These are phyloP conservation scores for Decorospora gaudefroyi DNA, from an alignment of 2,329 filamentous ascomycete species.

Conservation along the genomic window DNA sequence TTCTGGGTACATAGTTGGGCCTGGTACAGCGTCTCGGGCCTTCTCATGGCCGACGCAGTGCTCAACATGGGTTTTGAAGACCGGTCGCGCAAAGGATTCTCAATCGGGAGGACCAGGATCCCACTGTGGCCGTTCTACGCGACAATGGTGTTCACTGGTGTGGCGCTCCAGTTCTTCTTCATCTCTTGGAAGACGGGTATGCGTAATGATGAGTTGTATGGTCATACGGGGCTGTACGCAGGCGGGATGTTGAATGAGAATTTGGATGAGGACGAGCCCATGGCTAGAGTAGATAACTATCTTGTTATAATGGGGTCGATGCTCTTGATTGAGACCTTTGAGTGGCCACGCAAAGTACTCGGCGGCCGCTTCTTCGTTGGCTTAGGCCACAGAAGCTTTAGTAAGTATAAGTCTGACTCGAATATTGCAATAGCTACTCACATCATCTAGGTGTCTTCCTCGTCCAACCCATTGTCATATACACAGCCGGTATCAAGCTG, in stretches of 20 bases:
- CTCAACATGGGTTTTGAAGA: constrained; percentile 50
- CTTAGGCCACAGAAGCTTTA: constrained; percentile 51
- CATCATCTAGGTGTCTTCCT: constrained; percentile 48
- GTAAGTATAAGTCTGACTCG: constrained; percentile 43
- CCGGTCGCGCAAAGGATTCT: constrained; percentile 25
- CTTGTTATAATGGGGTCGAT: constrained; percentile 51
- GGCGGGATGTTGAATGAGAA: constrained; percentile 45
- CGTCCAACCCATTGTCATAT: constrained; percentile 50
- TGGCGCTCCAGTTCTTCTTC: constrained; percentile 52
- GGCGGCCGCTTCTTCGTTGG: constrained; percentile 43
- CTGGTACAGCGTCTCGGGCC: constrained; percentile 52
- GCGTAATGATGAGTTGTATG: constrained; percentile 46
- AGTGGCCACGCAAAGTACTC: constrained; percentile 45
- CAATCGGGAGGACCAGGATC: constrained; percentile 15
- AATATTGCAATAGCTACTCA: constrained; percentile 13
- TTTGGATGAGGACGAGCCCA: constrained; percentile 42
- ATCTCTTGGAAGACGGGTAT: constrained; percentile 47
- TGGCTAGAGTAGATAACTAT: constrained; percentile 52
- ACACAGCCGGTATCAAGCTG: constrained; percentile 50
- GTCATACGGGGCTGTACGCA: constrained; percentile 51
- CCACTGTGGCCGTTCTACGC: constrained; percentile 43
- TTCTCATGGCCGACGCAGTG: constrained; percentile 56
- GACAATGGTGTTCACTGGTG: constrained; percentile 42
- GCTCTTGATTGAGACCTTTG: constrained; percentile 50
- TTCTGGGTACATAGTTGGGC: constrained; percentile 57